Conservation (phyloP, 2,329 filamentous ascomycete genomes). For the Xylariaceae sp. region DNA sequence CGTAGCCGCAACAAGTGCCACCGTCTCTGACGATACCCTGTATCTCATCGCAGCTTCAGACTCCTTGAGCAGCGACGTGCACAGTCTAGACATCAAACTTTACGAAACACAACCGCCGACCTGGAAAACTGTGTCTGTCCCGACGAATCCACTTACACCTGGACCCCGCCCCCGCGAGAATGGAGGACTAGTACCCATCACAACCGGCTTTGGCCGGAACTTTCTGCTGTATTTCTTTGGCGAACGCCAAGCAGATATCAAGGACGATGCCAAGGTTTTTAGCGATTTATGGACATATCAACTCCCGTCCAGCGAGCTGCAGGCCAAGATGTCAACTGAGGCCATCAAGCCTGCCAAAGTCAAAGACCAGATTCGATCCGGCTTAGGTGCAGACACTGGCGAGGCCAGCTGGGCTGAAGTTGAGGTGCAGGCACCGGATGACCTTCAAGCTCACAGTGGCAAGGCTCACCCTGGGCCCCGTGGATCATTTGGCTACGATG, state of each 20-base stretch:
- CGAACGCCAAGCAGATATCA: conserved; percentile 25
- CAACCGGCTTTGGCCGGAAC: conserved; percentile 50
- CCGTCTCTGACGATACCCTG: conserved; percentile 43
- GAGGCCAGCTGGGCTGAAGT: conserved; percentile 50
- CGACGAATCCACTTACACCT: conserved; percentile 36
- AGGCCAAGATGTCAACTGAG: conserved; percentile 27
- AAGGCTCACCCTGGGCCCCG: conserved; percentile 39
- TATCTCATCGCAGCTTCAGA: conserved; percentile 44
- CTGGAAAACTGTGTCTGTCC: conserved; percentile 39
- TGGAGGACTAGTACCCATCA: conserved; percentile 44
- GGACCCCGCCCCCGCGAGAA: conserved; percentile 43
- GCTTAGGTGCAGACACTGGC: conserved; percentile 43
- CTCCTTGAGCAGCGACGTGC: conserved; percentile 33
- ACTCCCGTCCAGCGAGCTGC: conserved; percentile 38
- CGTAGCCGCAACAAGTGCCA: conserved; percentile 37
- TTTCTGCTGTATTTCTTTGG: conserved; percentile 53
- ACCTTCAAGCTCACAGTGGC: conserved; percentile 40
- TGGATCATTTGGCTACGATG: conserved; percentile 39
- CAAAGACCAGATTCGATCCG: conserved; percentile 48
- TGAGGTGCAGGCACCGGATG: conserved; percentile 43
- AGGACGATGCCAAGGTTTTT: conserved; percentile 24
- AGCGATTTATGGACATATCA: conserved; percentile 53
- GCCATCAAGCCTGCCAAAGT: conserved; percentile 44
- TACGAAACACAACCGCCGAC: conserved; percentile 32
- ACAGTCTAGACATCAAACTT: conserved; percentile 34